Evolutionary conservation across 2,329 filamentous ascomycete species (phyloP).

Genomic region (Claviceps quebecensis): DNA sequence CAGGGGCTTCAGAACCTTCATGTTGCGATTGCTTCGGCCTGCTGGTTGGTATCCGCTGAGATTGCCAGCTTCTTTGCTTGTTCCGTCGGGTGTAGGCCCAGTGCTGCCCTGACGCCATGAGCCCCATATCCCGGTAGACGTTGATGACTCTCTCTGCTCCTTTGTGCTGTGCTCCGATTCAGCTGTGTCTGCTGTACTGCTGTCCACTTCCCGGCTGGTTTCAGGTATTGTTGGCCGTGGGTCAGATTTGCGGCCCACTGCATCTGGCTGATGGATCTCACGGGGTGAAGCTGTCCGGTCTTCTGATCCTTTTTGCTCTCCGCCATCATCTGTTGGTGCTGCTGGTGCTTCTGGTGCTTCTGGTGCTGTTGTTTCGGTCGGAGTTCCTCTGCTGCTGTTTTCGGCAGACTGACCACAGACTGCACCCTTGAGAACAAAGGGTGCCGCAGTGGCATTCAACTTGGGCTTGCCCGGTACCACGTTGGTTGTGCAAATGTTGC

Average conservation of each 20-base stretch:
- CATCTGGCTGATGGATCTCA: slow-evolving; percentile 21
- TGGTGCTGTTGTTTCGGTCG: not conserved
- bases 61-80: slow-evolving; percentile 36
- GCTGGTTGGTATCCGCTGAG: slow-evolving; percentile 58
- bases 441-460: slow-evolving; percentile 38
- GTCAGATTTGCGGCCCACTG: slow-evolving; percentile 20
- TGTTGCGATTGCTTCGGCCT: slow-evolving; percentile 48
- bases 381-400: not conserved
- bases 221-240: slow-evolving; percentile 27
- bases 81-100: slow-evolving; percentile 36
- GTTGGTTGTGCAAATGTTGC: slow-evolving; percentile 53
- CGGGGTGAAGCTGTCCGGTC: slow-evolving; percentile 21
- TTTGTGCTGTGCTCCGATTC: slow-evolving; percentile 14
- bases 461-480: slow-evolving; percentile 40
- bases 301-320: slow-evolving; percentile 10
- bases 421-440: slow-evolving; percentile 24
- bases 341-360: not conserved
- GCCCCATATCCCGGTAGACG: slow-evolving; percentile 49
- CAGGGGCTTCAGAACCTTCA: slow-evolving; percentile 79
- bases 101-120: slow-evolving; percentile 52
- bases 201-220: slow-evolving; percentile 30
- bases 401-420: slow-evolving; percentile 17
- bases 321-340: slow-evolving; percentile 4
- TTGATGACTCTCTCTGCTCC: slow-evolving; percentile 32
- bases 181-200: slow-evolving; percentile 12